Evolutionary conservation across 371 early-diverging fungal species (phyloP).

Genomic region (Zychaea mexicana): DNA sequence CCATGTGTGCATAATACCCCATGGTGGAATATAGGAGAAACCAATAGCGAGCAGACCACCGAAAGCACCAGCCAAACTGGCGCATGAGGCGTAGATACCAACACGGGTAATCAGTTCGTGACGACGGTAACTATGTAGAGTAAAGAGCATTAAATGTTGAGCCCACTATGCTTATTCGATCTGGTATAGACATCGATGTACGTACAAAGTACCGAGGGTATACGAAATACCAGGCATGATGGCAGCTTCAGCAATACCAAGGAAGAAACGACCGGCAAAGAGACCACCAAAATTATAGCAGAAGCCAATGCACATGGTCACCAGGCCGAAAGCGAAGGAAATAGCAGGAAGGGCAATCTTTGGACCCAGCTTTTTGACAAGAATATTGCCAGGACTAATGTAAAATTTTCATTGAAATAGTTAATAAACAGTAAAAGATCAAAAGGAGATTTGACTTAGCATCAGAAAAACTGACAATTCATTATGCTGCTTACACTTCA

Average conservation of each 20-base stretch:
- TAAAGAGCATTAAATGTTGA: too few relatives aligned
- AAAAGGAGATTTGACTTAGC: too few relatives aligned
- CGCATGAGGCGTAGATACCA: slow-evolving; percentile 42
- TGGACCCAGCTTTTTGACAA: slow-evolving; percentile 29
- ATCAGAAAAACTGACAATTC: slow-evolving; percentile 51
- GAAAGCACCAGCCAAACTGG: slow-evolving; percentile 46
- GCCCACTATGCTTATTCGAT: too few relatives aligned
- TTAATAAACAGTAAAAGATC: too few relatives aligned
- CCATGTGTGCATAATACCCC: slow-evolving; percentile 41
- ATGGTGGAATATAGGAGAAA: slow-evolving; percentile 13
- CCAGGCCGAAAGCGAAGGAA: slow-evolving; percentile 55
- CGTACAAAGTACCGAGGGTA: slow-evolving; percentile 53
- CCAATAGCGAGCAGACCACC: slow-evolving; percentile 29
- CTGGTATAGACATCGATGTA: too few relatives aligned
- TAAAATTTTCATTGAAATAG: too few relatives aligned
- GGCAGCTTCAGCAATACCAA: slow-evolving; percentile 26
- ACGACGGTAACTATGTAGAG: slow-evolving; percentile 19
- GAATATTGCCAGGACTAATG: slow-evolving; percentile 14
- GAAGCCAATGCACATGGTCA: slow-evolving; percentile 48
- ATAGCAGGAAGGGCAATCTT: slow-evolving; percentile 15
- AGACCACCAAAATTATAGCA: slow-evolving; percentile 21
- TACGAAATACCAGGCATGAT: slow-evolving; percentile 62
- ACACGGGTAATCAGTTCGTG: slow-evolving; percentile 35
- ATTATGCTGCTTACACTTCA: slow-evolving; percentile 27
- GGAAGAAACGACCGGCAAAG: slow-evolving; percentile 12